Evolutionary conservation across 106 monocot genomes (phyloP), one percentile per base, ranked within the genome.

Genomic region (Apostasia shenzhenica): DNA sequence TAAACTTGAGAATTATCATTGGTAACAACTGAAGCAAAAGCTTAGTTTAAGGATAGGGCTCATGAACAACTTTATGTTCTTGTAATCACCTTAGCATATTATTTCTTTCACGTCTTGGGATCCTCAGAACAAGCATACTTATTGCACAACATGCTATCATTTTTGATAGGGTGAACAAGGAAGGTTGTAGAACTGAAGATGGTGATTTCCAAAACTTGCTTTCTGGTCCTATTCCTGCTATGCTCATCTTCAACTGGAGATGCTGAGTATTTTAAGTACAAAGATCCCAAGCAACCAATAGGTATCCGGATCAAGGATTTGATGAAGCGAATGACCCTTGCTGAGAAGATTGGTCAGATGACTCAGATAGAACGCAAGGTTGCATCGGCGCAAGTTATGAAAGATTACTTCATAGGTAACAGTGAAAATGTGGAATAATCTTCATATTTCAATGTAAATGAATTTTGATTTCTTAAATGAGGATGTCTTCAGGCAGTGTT

Each of bases 331-430:
- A 69, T 69, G 69, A 69, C 69, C 39, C 68, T 69, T 26, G 26
- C 26, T 26, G 26, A 26, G 26, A 26, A 26, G 26, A 26, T 26
- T 26, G 26, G 26, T 26, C 69, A 69, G 11, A 69, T 69, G 69
- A 77, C 81, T 4, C 81, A 81, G 67, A 77, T 81, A 6, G 81
- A 81, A 40, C 81, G 81, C 4, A 48, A 77, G 57, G 81, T 77
- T 43, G 81, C 81, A 51, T 73, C 76, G 5, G 67, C 76, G 43
- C 67, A 77, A 50, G 81, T 77, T 50, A 81, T 77, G 77, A 81
- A 73, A 72, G 68, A 77, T 2, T 77, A 81, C 68, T 81, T 81
- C 68, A 81, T 81, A 63, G 81, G 81, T 81, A 72, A 43, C 39
- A 50, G 1, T 59, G 38, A 11, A 56, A 8, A 44, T 5, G 59